Base-by-base conservation (phyloP, 2,329 filamentous ascomycete species). In the Endocalyx cinctus region DNA sequence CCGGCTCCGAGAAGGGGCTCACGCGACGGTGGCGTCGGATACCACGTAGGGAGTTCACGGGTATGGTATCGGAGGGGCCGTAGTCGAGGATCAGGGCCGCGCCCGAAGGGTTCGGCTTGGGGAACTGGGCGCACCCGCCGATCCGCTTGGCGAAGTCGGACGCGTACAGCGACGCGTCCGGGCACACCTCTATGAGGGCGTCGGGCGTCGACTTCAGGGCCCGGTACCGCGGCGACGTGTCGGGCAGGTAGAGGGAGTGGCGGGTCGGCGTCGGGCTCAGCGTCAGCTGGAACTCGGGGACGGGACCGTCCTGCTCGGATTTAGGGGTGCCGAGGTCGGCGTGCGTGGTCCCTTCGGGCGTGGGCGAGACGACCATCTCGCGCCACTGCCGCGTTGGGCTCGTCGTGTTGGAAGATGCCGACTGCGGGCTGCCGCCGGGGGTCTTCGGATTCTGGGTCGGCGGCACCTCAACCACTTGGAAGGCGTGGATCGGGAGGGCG, bases 11-110 rank as follows among this genome's bases (percentile, higher is more conserved):
- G 50, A 98, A 87, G 4, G 92, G 87, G 15, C 80, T 88, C 28
- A 94, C 84, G 16, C 74, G 71, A 16, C 70, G 67, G 63, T 98
- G 92, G 11, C 72, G 68, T 22, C 80, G 77, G 58, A 98, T 97
- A 15, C 92, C 92, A 19, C 92, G 84, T 15, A 98, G 73, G 0
- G 88, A 94, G 69, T 95, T 94, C 39, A 84, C 69, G 3, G 92
- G 92, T 30, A 98, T 80, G 0, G 69, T 84, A 48, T 79, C 70
- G 4, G 78, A 62, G 5, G 90, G 84, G 13, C 92, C 92, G 62
- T 98, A 98, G 65, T 98, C 92, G 28, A 98, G 78, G 48, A 98
- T 87, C n/a, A 98, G 70, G 1, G 90, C 92, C 7, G 89, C 92
- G 31, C 92, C 92, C 1, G 80, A 82, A 1, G 89, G 79, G 1